Percentiles rank a stretch among this genome's conserved stretches.
phyloP scores from a whole-genome alignment of 176 grass and related monocot genomes.

The Stipa capillata region DNA sequence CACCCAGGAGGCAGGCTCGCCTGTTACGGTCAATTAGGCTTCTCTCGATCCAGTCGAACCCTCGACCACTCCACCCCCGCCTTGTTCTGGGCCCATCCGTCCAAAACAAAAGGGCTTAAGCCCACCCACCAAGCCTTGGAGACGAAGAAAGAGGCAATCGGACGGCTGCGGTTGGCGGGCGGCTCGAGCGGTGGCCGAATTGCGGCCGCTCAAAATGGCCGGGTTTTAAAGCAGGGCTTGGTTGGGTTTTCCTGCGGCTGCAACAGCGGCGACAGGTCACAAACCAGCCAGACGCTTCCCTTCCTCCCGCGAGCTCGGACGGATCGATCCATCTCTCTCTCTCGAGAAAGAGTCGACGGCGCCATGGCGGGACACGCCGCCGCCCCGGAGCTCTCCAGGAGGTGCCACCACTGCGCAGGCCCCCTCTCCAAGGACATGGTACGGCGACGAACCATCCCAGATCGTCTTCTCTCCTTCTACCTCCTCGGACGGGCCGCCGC shows the following conservation, averaged over 20 bases:
- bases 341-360: background rate
- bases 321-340: background rate
- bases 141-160: background rate
- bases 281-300: background rate
- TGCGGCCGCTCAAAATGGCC: background rate
- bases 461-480: background rate
- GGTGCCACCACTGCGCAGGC: constrained; percentile 53
- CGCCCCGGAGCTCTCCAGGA: constrained; percentile 16
- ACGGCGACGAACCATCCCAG: background rate
- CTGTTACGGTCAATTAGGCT: no score
- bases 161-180: background rate
- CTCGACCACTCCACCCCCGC: background rate
- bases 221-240: constrained; percentile 8
- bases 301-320: background rate
- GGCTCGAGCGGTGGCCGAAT: background rate
- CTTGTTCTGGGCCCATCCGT: background rate
- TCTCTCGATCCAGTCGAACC: background rate
- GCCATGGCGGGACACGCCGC: constrained; percentile 17
- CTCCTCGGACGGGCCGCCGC: background rate
- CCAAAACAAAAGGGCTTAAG: background rate
- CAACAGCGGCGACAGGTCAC: background rate
- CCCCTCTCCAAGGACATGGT: constrained; percentile 93
- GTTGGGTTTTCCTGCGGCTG: background rate
- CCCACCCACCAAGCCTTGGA: background rate
- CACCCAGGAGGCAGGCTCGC: no score